Conservation (phyloP, 768 basidiomycete genomes). For the Megacollybia marginata region DNA sequence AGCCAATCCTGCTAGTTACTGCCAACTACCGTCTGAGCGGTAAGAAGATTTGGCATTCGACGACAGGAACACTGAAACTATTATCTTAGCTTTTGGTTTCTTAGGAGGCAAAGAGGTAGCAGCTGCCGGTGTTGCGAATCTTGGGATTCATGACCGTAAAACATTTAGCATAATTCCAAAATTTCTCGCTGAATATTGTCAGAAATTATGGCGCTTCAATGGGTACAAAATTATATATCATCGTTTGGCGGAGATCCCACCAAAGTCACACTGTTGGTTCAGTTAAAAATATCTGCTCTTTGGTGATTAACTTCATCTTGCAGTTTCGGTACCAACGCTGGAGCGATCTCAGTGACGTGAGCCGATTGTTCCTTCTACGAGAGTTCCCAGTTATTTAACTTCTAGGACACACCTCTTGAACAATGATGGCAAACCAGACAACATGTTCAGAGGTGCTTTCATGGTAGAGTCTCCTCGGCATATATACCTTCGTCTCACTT, state of each 20-base stretch:
- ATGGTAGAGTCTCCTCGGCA: slow-evolving; percentile 41
- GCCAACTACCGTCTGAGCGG: slow-evolving; percentile 32
- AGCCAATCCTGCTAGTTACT: slow-evolving; percentile 31
- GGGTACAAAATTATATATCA: slow-evolving; percentile 60
- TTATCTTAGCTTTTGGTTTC: slow-evolving; percentile 27
- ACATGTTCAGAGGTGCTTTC: slow-evolving; percentile 42
- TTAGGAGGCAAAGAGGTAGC: slow-evolving; percentile 31
- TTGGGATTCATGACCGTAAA: slow-evolving; percentile 45
- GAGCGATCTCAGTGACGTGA: slow-evolving; percentile 40
- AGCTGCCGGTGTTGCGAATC: slow-evolving; percentile 34
- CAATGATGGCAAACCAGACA: slow-evolving; percentile 35
- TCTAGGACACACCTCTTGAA: slow-evolving; percentile 35
- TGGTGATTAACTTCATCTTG: background rate
- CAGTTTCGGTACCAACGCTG: slow-evolving; percentile 36
- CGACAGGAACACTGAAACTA: background rate
- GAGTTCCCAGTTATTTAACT: no score
- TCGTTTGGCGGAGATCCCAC: slow-evolving; percentile 59
- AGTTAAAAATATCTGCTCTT: no score
- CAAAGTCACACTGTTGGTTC: slow-evolving; percentile 48
- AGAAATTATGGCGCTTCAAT: slow-evolving; percentile 53
- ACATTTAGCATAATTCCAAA: slow-evolving; percentile 2
- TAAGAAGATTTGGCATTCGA: slow-evolving; percentile 9
- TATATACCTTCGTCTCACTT: slow-evolving; percentile 34
- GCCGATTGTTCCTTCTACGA: no score
- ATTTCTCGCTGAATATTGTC: background rate